Evolutionary conservation across 2,329 filamentous ascomycete species (phyloP).

Genomic region (Aspergillus sp.): DNA sequence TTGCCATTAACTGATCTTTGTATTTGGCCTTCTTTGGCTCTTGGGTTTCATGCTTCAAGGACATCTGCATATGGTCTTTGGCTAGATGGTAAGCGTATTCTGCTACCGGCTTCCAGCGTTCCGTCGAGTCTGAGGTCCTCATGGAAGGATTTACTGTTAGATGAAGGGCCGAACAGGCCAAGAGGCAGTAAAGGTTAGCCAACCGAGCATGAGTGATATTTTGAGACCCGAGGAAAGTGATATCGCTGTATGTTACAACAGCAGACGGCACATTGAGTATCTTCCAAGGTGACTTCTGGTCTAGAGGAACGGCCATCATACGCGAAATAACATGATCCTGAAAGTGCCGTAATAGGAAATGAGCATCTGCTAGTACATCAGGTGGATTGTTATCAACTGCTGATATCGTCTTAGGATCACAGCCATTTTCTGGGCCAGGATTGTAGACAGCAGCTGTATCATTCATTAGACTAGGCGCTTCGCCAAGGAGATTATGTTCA

Average conservation of each 20-base stretch:
- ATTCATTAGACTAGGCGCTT: not conserved
- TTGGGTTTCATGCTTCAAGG: constrained; percentile 31
- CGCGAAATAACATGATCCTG: constrained; percentile 34
- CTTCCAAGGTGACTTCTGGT: constrained; percentile 37
- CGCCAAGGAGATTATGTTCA: not conserved
- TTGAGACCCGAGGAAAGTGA: constrained; percentile 31
- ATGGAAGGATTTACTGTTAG: constrained; percentile 20
- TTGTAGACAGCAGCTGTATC: not conserved
- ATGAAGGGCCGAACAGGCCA: constrained; percentile 34
- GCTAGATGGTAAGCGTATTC: constrained; percentile 31
- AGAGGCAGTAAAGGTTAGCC: constrained; percentile 33
- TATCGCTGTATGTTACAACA: constrained; percentile 32
- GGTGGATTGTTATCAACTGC: constrained; percentile 13
- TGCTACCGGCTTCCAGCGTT: constrained; percentile 29
- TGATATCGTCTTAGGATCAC: not conserved
- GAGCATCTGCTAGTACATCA: constrained; percentile 24
- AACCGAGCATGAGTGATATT: constrained; percentile 33
- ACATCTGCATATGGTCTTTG: constrained; percentile 34
- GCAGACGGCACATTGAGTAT: constrained; percentile 35
- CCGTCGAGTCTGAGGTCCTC: constrained; percentile 12
- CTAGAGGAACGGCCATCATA: constrained; percentile 33
- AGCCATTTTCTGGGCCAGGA: not conserved
- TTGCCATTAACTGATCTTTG: constrained; percentile 43
- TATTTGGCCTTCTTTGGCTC: constrained; percentile 39
- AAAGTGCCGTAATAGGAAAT: constrained; percentile 34